A percentile compares a stretch with the other conserved stretches of the same genome.
Evolutionary conservation across 2,329 filamentous ascomycete genomes (phyloP).

Genomic region (Zasmidium angulare): DNA sequence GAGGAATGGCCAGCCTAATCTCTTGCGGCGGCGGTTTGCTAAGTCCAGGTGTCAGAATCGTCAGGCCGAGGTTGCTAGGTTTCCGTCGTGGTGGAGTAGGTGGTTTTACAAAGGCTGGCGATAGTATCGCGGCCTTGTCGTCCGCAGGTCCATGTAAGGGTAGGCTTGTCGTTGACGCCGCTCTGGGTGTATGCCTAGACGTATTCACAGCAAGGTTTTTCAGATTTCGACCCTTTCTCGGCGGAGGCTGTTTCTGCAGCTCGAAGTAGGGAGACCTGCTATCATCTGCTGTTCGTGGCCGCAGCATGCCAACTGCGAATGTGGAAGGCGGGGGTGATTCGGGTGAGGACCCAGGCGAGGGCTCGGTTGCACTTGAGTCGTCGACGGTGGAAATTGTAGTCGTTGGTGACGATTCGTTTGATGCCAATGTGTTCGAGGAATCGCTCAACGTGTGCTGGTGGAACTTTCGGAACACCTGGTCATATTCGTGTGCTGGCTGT

Average conservation of each 20-base stretch:
- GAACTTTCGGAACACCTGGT: slow-evolving; percentile 29
- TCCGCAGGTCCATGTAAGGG: slow-evolving; percentile 53
- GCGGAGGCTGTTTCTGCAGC: slow-evolving; percentile 47
- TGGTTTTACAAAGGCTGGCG: slow-evolving; percentile 78
- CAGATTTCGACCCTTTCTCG: slow-evolving; percentile 74
- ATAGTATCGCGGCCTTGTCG: slow-evolving; percentile 63
- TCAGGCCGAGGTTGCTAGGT: slow-evolving; percentile 75
- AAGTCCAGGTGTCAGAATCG: slow-evolving; percentile 63
- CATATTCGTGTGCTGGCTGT: slow-evolving; percentile 23
- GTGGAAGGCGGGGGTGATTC: slow-evolving; percentile 77
- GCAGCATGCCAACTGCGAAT: slow-evolving; percentile 59
- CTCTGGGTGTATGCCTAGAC: slow-evolving; percentile 48
- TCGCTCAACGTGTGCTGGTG: slow-evolving; percentile 75
- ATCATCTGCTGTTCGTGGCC: slow-evolving; percentile 51
- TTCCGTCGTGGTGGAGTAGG: slow-evolving; percentile 68
- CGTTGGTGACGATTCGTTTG: slow-evolving; percentile 90
- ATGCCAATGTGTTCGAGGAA: slow-evolving; percentile 77
- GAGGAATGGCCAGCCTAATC: slow-evolving; percentile 58
- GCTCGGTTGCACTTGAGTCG: slow-evolving; percentile 84
- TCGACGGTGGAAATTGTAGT: slow-evolving; percentile 92
- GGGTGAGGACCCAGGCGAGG: slow-evolving; percentile 87
- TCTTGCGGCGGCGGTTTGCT: slow-evolving; percentile 59
- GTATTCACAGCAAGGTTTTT: slow-evolving; percentile 80
- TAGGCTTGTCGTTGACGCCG: slow-evolving; percentile 51
- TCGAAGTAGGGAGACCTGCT: slow-evolving; percentile 56